Conservation (phyloP, 2,329 filamentous ascomycete genomes). For the Polytolypa hystricis region DNA sequence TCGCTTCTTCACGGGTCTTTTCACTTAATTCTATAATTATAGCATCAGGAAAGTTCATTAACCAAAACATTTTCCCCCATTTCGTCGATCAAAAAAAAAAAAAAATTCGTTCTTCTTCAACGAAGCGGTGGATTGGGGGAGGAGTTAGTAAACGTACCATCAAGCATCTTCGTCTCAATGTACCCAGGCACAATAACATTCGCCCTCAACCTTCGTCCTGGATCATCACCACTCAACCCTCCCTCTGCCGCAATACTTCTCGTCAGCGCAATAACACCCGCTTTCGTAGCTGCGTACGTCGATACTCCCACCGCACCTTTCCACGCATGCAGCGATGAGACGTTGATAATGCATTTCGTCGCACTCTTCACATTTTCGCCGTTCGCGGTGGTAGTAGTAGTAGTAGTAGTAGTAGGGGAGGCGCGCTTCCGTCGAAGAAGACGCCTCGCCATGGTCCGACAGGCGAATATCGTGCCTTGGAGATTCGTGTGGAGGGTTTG, state of each 20-base stretch:
- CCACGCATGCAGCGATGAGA: constrained; percentile 62
- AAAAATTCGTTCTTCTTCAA: no score
- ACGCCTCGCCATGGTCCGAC: constrained; percentile 27
- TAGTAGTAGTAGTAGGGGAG: constrained; percentile 12
- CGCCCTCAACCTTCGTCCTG: constrained; percentile 54
- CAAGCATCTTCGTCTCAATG: constrained; percentile 69
- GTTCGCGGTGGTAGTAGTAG: constrained; percentile 15
- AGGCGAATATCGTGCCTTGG: constrained; percentile 31
- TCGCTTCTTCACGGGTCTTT: constrained; percentile 19
- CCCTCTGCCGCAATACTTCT: constrained; percentile 23
- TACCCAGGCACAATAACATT: constrained; percentile 79
- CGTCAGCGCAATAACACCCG: constrained; percentile 57
- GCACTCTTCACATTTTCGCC: constrained; percentile 38
- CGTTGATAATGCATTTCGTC: constrained; percentile 66
- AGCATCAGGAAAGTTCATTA: no score
- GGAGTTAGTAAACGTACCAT: constrained; percentile 40
- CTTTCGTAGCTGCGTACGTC: constrained; percentile 69
- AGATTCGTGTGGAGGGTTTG: constrained; percentile 60
- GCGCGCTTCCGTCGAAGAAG: constrained; percentile 21
- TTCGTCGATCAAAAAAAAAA: no score
- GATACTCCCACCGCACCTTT: constrained; percentile 60
- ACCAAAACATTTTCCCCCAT: no score
- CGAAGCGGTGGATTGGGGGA: constrained; percentile 1
- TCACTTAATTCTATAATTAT: constrained; percentile 32
- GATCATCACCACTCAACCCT: constrained; percentile 45